phyloP scores from a whole-genome alignment of 2,329 filamentous ascomycete genomes.

The Diplocarpon rosae region DNA sequence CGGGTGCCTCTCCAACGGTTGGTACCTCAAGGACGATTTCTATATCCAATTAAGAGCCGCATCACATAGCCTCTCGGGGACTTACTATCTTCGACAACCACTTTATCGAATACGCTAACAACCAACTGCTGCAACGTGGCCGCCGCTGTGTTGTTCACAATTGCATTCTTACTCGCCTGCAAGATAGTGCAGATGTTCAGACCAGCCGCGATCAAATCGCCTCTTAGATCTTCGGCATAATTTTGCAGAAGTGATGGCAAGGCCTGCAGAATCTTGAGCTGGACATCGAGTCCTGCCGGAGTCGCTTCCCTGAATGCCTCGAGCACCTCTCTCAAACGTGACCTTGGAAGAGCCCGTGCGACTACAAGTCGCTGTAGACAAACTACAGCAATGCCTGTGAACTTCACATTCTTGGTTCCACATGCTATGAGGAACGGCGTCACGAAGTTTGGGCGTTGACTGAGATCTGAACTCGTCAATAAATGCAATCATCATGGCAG shows the following conservation, averaged over 20 bases:
- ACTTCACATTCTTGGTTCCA: conserved; percentile 78
- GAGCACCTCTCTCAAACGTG: conserved; percentile 74
- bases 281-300: conserved; percentile 72
- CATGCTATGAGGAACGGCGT: conserved; percentile 93
- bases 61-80: conserved; percentile 12
- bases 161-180: conserved; percentile 82
- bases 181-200: conserved; percentile 87
- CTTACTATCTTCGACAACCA: conserved; percentile 68
- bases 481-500: not conserved
- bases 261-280: conserved; percentile 90
- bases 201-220: conserved; percentile 68
- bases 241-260: conserved; percentile 84
- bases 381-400: conserved; percentile 76
- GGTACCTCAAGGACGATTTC: conserved; percentile 38
- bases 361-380: conserved; percentile 85
- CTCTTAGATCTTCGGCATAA: conserved; percentile 71
- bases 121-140: conserved; percentile 94
- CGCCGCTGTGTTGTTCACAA: conserved; percentile 90
- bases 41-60: not conserved
- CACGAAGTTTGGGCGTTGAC: conserved; percentile 70
- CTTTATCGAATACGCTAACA: conserved; percentile 86
- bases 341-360: conserved; percentile 64
- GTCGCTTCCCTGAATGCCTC: conserved; percentile 81
- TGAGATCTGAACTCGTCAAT: conserved; percentile 52
- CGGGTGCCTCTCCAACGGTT: conserved; percentile 54